phyloP scores from a whole-genome alignment of 495 filamentous ascomycete genomes.

The Viridothelium virens region DNA sequence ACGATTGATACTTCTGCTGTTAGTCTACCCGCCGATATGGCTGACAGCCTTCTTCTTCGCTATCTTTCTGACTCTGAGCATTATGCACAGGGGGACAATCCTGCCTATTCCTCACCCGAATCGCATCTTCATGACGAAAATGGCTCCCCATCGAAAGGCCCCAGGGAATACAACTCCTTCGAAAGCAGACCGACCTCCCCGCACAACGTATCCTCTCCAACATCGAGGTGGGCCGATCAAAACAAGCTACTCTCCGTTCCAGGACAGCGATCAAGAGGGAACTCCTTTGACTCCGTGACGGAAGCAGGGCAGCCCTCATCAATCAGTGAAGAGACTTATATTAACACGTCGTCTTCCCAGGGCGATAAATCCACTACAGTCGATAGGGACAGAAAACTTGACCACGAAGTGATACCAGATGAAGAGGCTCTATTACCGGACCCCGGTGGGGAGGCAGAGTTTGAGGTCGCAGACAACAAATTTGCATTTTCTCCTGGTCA shows the following conservation, averaged over 20 bases:
- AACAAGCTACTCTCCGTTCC: constrained; percentile 59
- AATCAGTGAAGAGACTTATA: constrained; percentile 43
- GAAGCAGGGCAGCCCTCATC: constrained; percentile 45
- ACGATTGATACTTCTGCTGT: constrained; percentile 70
- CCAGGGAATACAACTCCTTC: constrained; percentile 55
- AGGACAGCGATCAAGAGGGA: constrained; percentile 52
- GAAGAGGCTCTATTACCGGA: constrained; percentile 61
- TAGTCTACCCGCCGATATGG: constrained; percentile 35
- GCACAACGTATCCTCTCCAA: constrained; percentile 74
- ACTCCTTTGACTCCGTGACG: constrained; percentile 51
- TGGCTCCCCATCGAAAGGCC: constrained; percentile 48
- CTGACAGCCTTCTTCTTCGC: constrained; percentile 25
- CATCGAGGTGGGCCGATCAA: constrained; percentile 44
- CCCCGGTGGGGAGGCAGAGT: constrained; percentile 63
- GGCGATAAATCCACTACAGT: constrained; percentile 34
- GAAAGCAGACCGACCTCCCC: constrained; percentile 81
- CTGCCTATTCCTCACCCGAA: constrained; percentile 17
- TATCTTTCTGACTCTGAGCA: constrained; percentile 25
- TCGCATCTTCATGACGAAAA: constrained; percentile 17
- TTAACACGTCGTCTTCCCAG: constrained; percentile 31
- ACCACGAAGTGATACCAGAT: constrained; percentile 36
- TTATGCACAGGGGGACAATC: constrained; percentile 31
- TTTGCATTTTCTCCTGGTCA: constrained; percentile 82
- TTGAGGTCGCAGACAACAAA: constrained; percentile 63
- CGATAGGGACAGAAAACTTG: constrained; percentile 17